phyloP scores from a whole-genome alignment of 1,284 basidiomycete species.

The Irpex rosettiformis region DNA sequence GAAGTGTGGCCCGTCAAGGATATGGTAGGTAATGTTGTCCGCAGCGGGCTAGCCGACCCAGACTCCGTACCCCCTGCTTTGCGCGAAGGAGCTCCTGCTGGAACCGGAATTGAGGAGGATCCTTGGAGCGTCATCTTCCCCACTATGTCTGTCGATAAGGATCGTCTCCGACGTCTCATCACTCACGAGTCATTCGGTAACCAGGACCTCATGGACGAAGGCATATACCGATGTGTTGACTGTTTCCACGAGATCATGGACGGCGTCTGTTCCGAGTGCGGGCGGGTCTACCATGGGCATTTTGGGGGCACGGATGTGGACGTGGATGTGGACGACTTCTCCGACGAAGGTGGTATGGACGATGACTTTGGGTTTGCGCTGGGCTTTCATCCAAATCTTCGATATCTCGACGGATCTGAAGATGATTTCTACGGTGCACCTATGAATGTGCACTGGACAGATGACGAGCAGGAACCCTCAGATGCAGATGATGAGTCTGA shows the following conservation, averaged over 20 bases:
- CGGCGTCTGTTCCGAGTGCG: slow-evolving; percentile 57
- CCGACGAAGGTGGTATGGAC: slow-evolving; percentile 13
- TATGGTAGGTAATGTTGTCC: slow-evolving; percentile 50
- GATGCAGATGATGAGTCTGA: slow-evolving; percentile 11
- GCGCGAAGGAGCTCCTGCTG: slow-evolving; percentile 9
- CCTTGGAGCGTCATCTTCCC: slow-evolving; percentile 11
- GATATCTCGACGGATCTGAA: slow-evolving; percentile 21
- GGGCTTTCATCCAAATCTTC: slow-evolving; percentile 9
- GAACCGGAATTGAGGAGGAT: slow-evolving; percentile 11
- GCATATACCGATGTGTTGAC: slow-evolving; percentile 67
- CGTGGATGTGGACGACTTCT: slow-evolving; percentile 8
- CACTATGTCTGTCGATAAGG: too few relatives aligned
- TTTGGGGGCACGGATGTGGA: slow-evolving; percentile 1
- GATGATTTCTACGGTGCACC: slow-evolving; percentile 20
- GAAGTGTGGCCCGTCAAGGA: slow-evolving; percentile 72
- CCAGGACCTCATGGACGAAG: slow-evolving; percentile 66
- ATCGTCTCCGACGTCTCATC: too few relatives aligned
- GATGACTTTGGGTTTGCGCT: slow-evolving; percentile 19
- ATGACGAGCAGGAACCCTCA: slow-evolving; percentile 6
- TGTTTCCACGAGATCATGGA: slow-evolving; percentile 75
- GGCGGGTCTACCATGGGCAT: slow-evolving; percentile 55
- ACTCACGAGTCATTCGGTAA: slow-evolving; percentile 49
- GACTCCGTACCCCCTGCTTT: slow-evolving; percentile 18
- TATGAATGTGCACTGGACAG: slow-evolving; percentile 3
- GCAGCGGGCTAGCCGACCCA: slow-evolving; percentile 46